Evolutionary conservation across 1,284 basidiomycete genomes (phyloP), one percentile per base, ranked within the genome.

Genomic region (Puccinia brachypodii): DNA sequence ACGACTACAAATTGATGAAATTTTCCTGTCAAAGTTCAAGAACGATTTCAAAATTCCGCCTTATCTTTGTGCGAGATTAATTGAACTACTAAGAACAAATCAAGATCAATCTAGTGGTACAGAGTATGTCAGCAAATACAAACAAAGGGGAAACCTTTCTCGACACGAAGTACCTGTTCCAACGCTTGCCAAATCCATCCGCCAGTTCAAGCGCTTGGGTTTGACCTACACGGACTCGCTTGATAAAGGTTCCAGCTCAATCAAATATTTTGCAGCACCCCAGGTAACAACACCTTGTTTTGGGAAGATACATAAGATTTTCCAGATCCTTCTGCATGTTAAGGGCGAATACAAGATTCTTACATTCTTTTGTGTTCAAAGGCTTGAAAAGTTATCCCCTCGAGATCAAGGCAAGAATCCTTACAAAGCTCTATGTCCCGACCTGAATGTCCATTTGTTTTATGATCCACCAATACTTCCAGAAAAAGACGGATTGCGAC

Each of bases 241-340:
- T 36, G 75, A 66, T 50, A 77, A 77, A 36, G 75, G 75, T 47
- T 66, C 40, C 31, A 77, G 75, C 47, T 28, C 56, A 28, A 77
- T 77, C 47, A 60, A 77, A 77, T 77, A 77, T 50, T 13, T 36
- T 31, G 11, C 16, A 38, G 40, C 33, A 36, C 6, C 16, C 6
- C 16, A 47, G 4, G 28, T 3, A 42, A 47, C 13, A 50, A 64
- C 9, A 42, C 38, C 7, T 42, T 77, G 31, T 33, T 77, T 77
- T 68, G 60, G 75, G 28, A 62, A 77, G 31, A 68, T 77, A 9
- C 40, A 28, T 25, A 3, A 66, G 13, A 77, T 77, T 25, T 68
- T 77, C 7, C 75, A 77, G 42, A 16, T 66, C 47, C 8, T 68
- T 22, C 60, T 77, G 6, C 47, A 4, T 25, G 53, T 60, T 19